phyloP scores from a whole-genome alignment of 2,329 filamentous ascomycete species.

The Bipolaris sorokiniana region DNA sequence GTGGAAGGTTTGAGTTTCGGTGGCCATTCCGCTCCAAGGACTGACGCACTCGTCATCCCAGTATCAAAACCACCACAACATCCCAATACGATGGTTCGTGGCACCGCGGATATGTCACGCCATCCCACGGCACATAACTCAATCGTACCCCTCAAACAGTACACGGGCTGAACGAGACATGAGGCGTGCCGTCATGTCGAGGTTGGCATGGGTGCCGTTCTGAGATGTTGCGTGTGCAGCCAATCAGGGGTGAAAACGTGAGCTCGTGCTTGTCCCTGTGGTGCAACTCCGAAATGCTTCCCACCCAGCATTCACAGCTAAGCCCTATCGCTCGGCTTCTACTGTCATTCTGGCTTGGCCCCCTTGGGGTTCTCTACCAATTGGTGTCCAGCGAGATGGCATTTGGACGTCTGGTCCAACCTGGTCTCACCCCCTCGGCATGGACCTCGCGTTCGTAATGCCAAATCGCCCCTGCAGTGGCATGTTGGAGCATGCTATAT shows the following conservation, averaged over 20 bases:
- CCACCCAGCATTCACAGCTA: conserved; percentile 24
- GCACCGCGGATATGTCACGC: conserved; percentile 3
- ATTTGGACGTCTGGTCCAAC: conserved; percentile 3
- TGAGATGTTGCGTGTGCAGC: background rate
- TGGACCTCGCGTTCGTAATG: conserved; percentile 12
- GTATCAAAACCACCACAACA: conserved; percentile 1
- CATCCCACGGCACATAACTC: conserved; percentile 16
- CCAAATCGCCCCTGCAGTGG: conserved; percentile 4
- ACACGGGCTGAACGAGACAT: conserved; percentile 12
- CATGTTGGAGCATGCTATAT: conserved; percentile 16
- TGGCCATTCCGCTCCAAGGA: conserved; percentile 1
- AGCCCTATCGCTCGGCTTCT: conserved; percentile 17
- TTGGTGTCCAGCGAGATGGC: conserved; percentile 21
- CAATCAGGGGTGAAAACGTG: conserved; percentile 26
- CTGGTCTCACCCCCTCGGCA: conserved; percentile 1
- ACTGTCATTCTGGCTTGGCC: conserved; percentile 10
- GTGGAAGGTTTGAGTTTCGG: background rate
- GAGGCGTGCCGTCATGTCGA: conserved; percentile 18
- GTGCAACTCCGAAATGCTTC: conserved; percentile 19
- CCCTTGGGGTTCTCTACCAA: conserved; percentile 16
- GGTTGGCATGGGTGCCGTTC: conserved; percentile 16
- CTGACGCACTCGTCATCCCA: conserved; percentile 9
- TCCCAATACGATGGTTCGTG: conserved; percentile 25
- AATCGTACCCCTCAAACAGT: background rate
- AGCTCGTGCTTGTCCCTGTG: conserved; percentile 27